These are phyloP conservation scores for Naganishia antarctica DNA, from an alignment of 768 basidiomycete genomes.

Conservation along the genomic window DNA sequence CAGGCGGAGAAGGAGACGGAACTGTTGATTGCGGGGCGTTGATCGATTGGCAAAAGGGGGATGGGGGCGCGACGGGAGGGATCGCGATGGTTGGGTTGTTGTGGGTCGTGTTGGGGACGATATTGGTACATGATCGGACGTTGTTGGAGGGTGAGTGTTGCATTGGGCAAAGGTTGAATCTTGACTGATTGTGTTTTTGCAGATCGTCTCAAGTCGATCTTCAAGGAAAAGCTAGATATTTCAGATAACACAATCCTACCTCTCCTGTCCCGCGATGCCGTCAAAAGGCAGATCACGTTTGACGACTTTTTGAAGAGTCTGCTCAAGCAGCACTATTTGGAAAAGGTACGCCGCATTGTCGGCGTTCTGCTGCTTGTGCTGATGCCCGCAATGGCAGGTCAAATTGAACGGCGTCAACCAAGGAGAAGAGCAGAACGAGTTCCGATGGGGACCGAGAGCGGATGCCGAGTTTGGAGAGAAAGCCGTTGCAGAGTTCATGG, in stretches of 20 bases:
- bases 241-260: constrained; percentile 55
- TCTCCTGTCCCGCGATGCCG: constrained; percentile 55
- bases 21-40: constrained; percentile 53
- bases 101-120: constrained; percentile 72
- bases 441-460: constrained; percentile 81
- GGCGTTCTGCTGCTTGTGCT: neutral
- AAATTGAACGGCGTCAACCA: constrained; percentile 37
- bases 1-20: constrained; percentile 8
- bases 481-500: constrained; percentile 68
- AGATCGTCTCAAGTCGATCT: constrained; percentile 56
- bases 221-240: constrained; percentile 64
- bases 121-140: constrained; percentile 72
- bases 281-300: constrained; percentile 56
- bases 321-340: constrained; percentile 70
- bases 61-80: constrained; percentile 56
- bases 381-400: constrained; percentile 8
- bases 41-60: constrained; percentile 42
- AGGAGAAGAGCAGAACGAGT: constrained; percentile 58
- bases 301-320: constrained; percentile 65
- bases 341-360: constrained; percentile 51
- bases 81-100: constrained; percentile 65
- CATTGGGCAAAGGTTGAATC: neutral
- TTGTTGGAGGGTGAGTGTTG: constrained; percentile 70
- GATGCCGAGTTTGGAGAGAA: constrained; percentile 77
- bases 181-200: neutral